A percentile compares a stretch with the other conserved stretches of the same genome.
phyloP scores from a whole-genome alignment of 2,329 filamentous ascomycete genomes.

The Colletotrichum magnum region DNA sequence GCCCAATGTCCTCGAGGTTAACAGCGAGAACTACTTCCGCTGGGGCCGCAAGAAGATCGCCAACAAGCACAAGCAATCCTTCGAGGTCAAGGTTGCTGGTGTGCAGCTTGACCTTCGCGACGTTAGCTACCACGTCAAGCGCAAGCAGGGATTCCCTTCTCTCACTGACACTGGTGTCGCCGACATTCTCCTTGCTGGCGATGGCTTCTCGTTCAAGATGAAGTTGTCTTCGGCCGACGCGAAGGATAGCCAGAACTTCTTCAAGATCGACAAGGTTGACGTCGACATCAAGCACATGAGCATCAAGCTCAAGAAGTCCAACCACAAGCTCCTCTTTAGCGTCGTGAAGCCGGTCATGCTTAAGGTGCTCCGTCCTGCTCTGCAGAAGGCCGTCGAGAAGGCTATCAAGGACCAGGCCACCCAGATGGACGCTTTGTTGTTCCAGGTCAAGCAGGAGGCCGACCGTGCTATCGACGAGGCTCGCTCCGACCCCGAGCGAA shows the following conservation, averaged over 20 bases:
- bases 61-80: constrained; percentile 81
- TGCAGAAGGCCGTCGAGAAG: constrained; percentile 92
- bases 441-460: constrained; percentile 86
- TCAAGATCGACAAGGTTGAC: constrained; percentile 92
- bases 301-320: constrained; percentile 94
- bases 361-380: constrained; percentile 84
- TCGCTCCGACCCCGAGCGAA: constrained; percentile 78
- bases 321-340: constrained; percentile 90
- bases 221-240: constrained; percentile 86
- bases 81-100: constrained; percentile 88
- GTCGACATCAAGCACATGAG: constrained; percentile 86
- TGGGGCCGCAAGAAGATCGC: constrained; percentile 91
- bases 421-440: constrained; percentile 80
- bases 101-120: constrained; percentile 94
- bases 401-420: constrained; percentile 87
- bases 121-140: constrained; percentile 95
- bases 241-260: constrained; percentile 84
- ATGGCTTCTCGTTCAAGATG: constrained; percentile 92
- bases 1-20: constrained; percentile 90
- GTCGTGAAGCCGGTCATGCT: constrained; percentile 90
- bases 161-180: constrained; percentile 90
- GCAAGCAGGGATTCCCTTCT: constrained; percentile 92
- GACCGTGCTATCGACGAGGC: constrained; percentile 78
- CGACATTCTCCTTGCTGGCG: constrained; percentile 89
- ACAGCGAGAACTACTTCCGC: constrained; percentile 93